Conservation (phyloP, 2,329 filamentous ascomycete species). For the Microcyclospora pomicola region DNA sequence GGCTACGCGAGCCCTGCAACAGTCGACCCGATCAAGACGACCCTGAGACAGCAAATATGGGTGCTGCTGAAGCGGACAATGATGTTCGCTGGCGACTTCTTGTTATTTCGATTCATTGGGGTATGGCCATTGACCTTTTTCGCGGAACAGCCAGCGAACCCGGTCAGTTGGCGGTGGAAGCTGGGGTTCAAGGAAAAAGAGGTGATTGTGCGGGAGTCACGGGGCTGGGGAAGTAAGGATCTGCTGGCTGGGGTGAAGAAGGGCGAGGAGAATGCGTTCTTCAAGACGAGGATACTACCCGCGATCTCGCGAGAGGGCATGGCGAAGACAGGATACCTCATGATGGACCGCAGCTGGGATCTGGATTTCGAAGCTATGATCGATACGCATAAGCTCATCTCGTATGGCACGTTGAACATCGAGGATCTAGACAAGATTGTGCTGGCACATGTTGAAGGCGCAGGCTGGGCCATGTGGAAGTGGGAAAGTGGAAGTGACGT, state of each 20-base stretch:
- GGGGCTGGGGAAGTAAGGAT: slow-evolving; percentile 53
- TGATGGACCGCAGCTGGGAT: slow-evolving; percentile 77
- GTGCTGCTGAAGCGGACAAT: slow-evolving; percentile 47
- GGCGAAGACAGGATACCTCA: slow-evolving; percentile 73
- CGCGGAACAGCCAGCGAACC: slow-evolving; percentile 48
- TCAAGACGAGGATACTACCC: slow-evolving; percentile 48
- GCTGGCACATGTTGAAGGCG: slow-evolving; percentile 53
- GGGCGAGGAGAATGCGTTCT: slow-evolving; percentile 39
- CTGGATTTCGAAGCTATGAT: slow-evolving; percentile 76
- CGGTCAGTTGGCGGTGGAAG: slow-evolving; percentile 56
- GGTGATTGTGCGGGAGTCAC: slow-evolving; percentile 65
- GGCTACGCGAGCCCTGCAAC: slow-evolving; percentile 54
- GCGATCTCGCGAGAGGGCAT: slow-evolving; percentile 57
- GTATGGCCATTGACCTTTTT: slow-evolving; percentile 40
- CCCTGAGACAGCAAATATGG: slow-evolving; percentile 42
- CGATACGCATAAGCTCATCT: slow-evolving; percentile 53
- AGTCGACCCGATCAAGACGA: slow-evolving; percentile 44
- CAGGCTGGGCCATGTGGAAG: slow-evolving; percentile 46
- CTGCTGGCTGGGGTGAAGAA: slow-evolving; percentile 39
- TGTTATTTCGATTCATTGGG: slow-evolving; percentile 30
- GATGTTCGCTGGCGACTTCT: slow-evolving; percentile 63
- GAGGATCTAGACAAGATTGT: slow-evolving; percentile 60
- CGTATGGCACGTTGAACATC: slow-evolving; percentile 42
- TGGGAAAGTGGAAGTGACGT: slow-evolving; percentile 24
- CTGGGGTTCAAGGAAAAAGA: slow-evolving; percentile 69